phyloP scores from a whole-genome alignment of 2,329 filamentous ascomycete species.

The Trichoderma brevicompactum region DNA sequence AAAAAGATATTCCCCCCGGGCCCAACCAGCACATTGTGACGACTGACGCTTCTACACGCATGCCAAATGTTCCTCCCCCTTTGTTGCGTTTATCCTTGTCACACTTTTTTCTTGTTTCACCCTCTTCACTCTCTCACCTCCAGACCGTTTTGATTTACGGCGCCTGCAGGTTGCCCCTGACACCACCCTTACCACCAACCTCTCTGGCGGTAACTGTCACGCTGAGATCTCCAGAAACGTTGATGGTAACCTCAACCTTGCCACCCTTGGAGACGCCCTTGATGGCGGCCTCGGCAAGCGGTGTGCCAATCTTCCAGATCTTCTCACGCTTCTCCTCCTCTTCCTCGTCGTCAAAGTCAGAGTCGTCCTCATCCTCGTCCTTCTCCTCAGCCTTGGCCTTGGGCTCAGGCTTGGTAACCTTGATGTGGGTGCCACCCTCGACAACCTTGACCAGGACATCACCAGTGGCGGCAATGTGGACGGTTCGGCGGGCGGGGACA shows the following conservation, averaged over 20 bases:
- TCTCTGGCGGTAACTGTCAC: slow-evolving; percentile 83
- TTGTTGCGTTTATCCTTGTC: neutral
- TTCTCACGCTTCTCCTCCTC: slow-evolving; percentile 87
- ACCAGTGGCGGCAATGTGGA: slow-evolving; percentile 78
- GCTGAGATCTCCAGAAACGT: slow-evolving; percentile 77
- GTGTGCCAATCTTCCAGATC: slow-evolving; percentile 84
- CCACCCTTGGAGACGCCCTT: slow-evolving; percentile 82
- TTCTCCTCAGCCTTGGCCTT: slow-evolving; percentile 74
- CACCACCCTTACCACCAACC: slow-evolving; percentile 83
- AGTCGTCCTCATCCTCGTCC: slow-evolving; percentile 65
- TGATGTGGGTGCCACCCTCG: slow-evolving; percentile 89
- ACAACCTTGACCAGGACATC: slow-evolving; percentile 87
- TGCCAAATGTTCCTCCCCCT: neutral
- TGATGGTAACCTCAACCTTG: slow-evolving; percentile 94
- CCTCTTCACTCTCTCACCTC: neutral
- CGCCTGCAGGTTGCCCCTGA: slow-evolving; percentile 62
- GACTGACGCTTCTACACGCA: slow-evolving; percentile 13
- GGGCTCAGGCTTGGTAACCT: slow-evolving; percentile 84
- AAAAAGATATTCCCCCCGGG: slow-evolving; percentile 1
- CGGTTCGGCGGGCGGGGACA: slow-evolving; percentile 82
- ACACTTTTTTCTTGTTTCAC: neutral
- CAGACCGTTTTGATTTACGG: slow-evolving; percentile 28
- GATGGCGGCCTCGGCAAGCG: slow-evolving; percentile 84
- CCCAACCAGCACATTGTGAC: neutral
- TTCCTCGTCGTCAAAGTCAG: slow-evolving; percentile 69